These are phyloP conservation scores for Diaporthe ampelina DNA, from an alignment of 2,329 filamentous ascomycete species.

Conservation along the genomic window DNA sequence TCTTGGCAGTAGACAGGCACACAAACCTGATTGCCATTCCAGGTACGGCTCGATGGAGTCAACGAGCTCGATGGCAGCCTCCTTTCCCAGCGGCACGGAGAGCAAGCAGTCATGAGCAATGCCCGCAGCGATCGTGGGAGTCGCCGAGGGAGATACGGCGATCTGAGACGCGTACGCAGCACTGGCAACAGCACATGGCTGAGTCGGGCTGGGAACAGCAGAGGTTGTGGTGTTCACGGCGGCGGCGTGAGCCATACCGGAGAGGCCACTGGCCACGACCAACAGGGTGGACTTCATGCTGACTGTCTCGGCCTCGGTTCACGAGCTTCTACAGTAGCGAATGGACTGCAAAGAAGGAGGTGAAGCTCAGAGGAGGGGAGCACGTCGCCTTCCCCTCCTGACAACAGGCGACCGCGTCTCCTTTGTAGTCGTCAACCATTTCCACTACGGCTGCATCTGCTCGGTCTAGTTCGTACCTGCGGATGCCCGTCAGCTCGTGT, in stretches of 20 bases:
- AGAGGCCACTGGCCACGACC: constrained; percentile 26
- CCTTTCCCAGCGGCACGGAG: constrained; percentile 57
- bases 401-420: constrained; percentile 15
- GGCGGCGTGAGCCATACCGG: constrained; percentile 20
- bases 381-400: neutral
- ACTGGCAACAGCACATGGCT: constrained; percentile 38
- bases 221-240: constrained; percentile 31
- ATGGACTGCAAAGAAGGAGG: neutral
- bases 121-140: constrained; percentile 53
- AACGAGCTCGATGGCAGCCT: constrained; percentile 55
- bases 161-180: constrained; percentile 36
- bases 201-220: constrained; percentile 18
- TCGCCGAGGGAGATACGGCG: constrained; percentile 42
- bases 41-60: constrained; percentile 57
- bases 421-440: constrained; percentile 33
- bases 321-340: constrained; percentile 16
- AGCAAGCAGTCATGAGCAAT: constrained; percentile 58
- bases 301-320: neutral
- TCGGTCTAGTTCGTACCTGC: neutral
- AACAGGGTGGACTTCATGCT: constrained; percentile 31
- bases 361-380: neutral
- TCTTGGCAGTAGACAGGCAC: neutral
- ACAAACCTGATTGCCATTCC: constrained; percentile 56
- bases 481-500: constrained; percentile 11
- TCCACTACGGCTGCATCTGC: neutral